A percentile compares a stretch with the other conserved stretches of the same genome.
Evolutionary conservation across 1,139 yeast genomes (phyloP).

Genomic region (Komagataea norvegica): DNA sequence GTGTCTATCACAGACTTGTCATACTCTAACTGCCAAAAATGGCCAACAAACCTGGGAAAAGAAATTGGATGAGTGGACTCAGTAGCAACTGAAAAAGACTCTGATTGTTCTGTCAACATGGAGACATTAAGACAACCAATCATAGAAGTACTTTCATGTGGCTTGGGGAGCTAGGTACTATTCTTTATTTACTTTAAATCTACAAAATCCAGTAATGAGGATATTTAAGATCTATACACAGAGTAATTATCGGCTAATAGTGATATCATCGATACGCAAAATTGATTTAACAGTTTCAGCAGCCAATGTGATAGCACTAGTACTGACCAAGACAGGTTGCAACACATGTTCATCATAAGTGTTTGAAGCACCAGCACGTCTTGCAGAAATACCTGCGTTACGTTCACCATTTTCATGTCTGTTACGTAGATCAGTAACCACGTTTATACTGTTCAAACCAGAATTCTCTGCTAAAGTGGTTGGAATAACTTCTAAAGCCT

Average conservation of each 20-base stretch:
- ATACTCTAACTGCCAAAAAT: no score
- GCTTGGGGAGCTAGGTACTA: no score
- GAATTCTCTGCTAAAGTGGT: slow-evolving; percentile 98
- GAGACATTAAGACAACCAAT: no score
- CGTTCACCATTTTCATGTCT: slow-evolving; percentile 88
- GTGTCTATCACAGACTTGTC: no score
- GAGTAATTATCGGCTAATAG: slow-evolving; percentile 58
- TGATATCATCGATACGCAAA: slow-evolving; percentile 93
- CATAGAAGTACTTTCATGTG: no score
- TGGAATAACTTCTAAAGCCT: slow-evolving; percentile 93
- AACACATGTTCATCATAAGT: slow-evolving; percentile 90
- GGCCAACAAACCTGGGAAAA: background rate
- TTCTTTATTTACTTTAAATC: no score
- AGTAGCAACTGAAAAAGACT: no score
- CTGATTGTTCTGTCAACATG: no score
- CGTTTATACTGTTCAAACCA: slow-evolving; percentile 90
- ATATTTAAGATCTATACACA: background rate
- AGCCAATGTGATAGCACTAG: slow-evolving; percentile 89
- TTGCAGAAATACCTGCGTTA: slow-evolving; percentile 93
- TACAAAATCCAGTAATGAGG: no score
- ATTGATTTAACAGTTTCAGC: slow-evolving; percentile 95
- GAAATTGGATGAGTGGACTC: no score
- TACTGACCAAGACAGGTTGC: slow-evolving; percentile 93
- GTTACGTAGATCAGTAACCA: slow-evolving; percentile 90
- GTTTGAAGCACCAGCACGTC: slow-evolving; percentile 90